phyloP scores from a whole-genome alignment of 257 asterid species.

The Scutellaria galericulata region DNA sequence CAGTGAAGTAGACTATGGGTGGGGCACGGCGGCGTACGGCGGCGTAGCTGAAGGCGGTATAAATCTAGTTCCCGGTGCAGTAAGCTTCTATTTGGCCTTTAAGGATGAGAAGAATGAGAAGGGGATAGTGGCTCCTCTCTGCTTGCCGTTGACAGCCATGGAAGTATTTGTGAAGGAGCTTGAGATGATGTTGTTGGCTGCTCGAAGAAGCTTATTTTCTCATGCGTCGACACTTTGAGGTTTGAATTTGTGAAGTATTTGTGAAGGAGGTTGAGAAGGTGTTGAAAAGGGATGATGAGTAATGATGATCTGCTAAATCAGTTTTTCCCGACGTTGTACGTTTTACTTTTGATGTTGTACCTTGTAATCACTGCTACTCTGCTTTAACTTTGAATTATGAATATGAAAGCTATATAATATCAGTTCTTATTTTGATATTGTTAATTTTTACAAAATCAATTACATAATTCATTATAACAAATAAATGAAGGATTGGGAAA shows the following conservation, averaged over 20 bases:
- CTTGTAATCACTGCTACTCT: too few species aligned
- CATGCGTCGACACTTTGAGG: constrained; percentile 45
- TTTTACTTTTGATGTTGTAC: too few species aligned
- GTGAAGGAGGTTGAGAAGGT: constrained; percentile 39
- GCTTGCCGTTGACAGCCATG: constrained; percentile 62
- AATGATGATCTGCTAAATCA: too few species aligned
- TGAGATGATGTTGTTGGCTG: constrained; percentile 30
- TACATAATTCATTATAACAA: too few species aligned
- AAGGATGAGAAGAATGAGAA: constrained; percentile 56
- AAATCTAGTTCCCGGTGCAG: constrained; percentile 54
- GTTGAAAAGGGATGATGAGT: too few species aligned
- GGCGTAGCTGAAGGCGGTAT: constrained; percentile 68
- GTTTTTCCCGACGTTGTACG: too few species aligned
- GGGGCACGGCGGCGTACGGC: constrained; percentile 61
- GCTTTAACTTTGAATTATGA: too few species aligned
- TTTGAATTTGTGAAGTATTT: neutral
- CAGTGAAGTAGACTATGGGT: constrained; percentile 58
- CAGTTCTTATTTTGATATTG: too few species aligned
- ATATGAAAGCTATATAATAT: too few species aligned
- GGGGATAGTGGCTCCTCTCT: constrained; percentile 59
- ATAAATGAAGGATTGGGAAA: too few species aligned
- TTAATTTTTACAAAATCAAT: too few species aligned
- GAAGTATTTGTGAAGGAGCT: constrained; percentile 55
- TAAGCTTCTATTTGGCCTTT: constrained; percentile 51
- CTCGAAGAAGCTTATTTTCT: neutral